Evolutionary conservation across 371 early-diverging fungal genomes (phyloP), one percentile per base, ranked within the genome.

Genomic region (Rhizopus delemar): DNA sequence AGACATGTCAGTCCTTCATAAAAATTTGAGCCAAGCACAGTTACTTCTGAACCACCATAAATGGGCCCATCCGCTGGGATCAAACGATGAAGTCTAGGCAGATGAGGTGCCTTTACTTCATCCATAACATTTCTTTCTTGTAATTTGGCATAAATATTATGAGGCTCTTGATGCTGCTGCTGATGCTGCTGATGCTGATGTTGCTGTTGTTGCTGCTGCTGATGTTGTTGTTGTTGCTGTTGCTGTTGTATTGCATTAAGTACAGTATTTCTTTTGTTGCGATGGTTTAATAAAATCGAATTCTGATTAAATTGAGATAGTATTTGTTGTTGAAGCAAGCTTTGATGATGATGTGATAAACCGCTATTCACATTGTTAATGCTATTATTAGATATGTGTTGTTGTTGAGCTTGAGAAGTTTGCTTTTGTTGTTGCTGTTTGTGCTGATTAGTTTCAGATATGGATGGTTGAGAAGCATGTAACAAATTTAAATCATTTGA

Each of bases 11-110:
- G 63, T 15, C 85, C 86, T 39, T 77, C 74, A 50, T 84, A 81
- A 69, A 90, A 87, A 32, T 86, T 84, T 3, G 77, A 76, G 1
- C 92, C 92, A 2, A 86, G 63, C 11, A 92, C 77, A 13, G 90
- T 88, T 5, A 90, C 80, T 55, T 86, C 88, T 5, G 84, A 69
- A 13, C 92, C 91, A 39, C 92, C 91, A 55, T 81, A 84, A 41
- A 88, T 69, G 5, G 92, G 91, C 1, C 92, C 92, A 61, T 87
- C 86, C 2, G 80, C 71, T 3, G 90, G 90, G 43, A 81, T 77
- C 41, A 88, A 50, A 41, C 84, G 83, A 46, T 80, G 77, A 3
- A 11, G 39, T 38, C 8, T 6, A 3, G 83, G 82, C 13, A 69
- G 32, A 31, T 60, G 63, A 29, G 65, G 58, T n/a, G 22, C 22